Conservation (phyloP, 192 early-diverging fungal species). For the Jimgerdemannia lactiflua region DNA sequence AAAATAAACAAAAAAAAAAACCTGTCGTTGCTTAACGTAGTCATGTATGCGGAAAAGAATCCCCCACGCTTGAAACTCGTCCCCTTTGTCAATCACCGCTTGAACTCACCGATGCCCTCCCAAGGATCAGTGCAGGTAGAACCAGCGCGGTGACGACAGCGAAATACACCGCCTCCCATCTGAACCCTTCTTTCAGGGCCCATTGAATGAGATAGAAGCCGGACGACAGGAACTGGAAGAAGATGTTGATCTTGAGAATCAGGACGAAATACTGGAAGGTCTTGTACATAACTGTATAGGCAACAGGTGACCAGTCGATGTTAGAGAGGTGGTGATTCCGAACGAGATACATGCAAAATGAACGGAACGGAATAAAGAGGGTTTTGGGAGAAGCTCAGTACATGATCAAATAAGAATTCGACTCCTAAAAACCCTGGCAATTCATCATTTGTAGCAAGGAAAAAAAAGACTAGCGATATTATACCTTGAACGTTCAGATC, state of each 20-base stretch:
- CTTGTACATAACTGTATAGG: conserved; percentile 8
- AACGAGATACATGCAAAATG: too few species aligned
- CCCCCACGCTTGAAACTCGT: too few species aligned
- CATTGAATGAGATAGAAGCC: not conserved
- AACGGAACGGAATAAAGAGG: too few species aligned
- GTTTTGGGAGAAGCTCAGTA: too few species aligned
- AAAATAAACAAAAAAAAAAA: too few species aligned
- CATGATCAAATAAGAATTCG: too few species aligned
- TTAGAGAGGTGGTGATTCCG: not conserved
- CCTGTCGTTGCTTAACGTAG: too few species aligned
- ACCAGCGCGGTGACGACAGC: conserved; percentile 25
- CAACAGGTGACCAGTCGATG: not conserved
- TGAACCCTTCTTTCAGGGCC: not conserved
- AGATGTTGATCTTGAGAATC: conserved; percentile 16
- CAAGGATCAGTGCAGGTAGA: conserved; percentile 32
- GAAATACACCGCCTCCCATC: conserved; percentile 25
- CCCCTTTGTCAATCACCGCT: too few species aligned
- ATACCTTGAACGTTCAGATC: conserved; percentile 51
- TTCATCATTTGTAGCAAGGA: not conserved
- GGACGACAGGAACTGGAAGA: conserved; percentile 8
- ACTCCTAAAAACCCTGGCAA: too few species aligned
- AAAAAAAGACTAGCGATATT: conserved; percentile 19
- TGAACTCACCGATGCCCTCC: conserved; percentile 21
- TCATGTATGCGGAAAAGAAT: too few species aligned
- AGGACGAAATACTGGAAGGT: conserved; percentile 8